A percentile compares a stretch with the other conserved stretches of the same genome.
These are phyloP conservation scores for Cordyceps fumosorosea DNA, from an alignment of 2,329 filamentous ascomycete genomes.

Conservation along the genomic window DNA sequence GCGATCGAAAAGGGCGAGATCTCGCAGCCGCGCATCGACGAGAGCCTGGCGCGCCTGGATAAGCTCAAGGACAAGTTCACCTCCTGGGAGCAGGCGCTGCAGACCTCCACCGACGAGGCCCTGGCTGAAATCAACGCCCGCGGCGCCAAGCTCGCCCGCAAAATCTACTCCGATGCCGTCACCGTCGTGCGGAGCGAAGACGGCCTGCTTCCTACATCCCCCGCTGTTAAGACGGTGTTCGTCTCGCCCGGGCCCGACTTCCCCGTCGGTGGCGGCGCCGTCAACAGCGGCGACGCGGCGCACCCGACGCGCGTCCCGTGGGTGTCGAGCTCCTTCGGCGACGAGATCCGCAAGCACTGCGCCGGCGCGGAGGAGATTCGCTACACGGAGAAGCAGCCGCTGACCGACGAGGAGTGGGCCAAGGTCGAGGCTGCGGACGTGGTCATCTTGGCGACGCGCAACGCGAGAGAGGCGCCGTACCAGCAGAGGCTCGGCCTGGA, in stretches of 20 bases:
- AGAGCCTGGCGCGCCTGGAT: slow-evolving; percentile 17
- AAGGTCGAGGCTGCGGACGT: slow-evolving; percentile 18
- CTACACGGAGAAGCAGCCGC: slow-evolving; percentile 16
- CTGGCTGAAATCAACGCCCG: slow-evolving; percentile 16
- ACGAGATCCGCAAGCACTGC: slow-evolving; percentile 16
- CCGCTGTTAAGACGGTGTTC: slow-evolving; percentile 18
- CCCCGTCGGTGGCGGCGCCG: slow-evolving; percentile 19
- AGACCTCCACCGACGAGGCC: not conserved
- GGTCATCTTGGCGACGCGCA: slow-evolving; percentile 21
- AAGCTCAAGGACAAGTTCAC: slow-evolving; percentile 19
- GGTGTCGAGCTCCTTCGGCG: slow-evolving; percentile 19
- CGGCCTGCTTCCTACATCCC: slow-evolving; percentile 16
- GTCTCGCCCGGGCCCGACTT: slow-evolving; percentile 21
- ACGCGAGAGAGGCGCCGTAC: slow-evolving; percentile 20
- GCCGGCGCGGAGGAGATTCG: slow-evolving; percentile 16
- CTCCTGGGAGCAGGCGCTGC: slow-evolving; percentile 19
- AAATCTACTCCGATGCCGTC: slow-evolving; percentile 18
- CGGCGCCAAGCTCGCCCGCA: slow-evolving; percentile 15
- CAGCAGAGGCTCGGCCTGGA: slow-evolving; percentile 19
- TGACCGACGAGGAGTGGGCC: slow-evolving; percentile 17
- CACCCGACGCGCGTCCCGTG: slow-evolving; percentile 21
- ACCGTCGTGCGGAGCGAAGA: slow-evolving; percentile 18
- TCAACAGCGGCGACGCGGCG: slow-evolving; percentile 16
- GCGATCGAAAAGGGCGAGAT: slow-evolving; percentile 17
- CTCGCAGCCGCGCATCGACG: slow-evolving; percentile 14